Evolutionary conservation across 1,284 basidiomycete species (phyloP), one percentile per base, ranked within the genome.

Genomic region (Leccinum pallidistipes): DNA sequence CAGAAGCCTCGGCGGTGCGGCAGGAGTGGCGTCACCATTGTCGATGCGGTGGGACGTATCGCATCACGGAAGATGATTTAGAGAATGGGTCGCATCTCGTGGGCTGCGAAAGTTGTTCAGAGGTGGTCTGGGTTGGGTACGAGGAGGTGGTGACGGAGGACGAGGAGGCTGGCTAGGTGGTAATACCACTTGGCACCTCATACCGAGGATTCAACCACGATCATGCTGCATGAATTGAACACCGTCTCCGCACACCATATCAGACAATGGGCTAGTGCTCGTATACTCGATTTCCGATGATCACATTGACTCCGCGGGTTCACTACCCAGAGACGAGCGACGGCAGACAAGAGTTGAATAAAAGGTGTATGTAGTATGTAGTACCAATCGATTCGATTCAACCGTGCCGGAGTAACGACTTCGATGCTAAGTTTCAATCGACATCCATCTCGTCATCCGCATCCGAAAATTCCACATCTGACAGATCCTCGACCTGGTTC

Each of bases 61-160:
- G 66, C 29, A 84, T 92, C 56, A 79, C 77, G 0, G 80, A 82
- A 62, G 71, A 67, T 1, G 81, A 87, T 60, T 80, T 92, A 78
- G 88, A 92, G 64, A 74, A 75, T 1, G 90, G 84, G 11, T 76
- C 78, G 49, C 90, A 92, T 73, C 77, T 92, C 11, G 76, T 90
- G 9, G 85, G 81, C 1, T 92, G 91, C 66, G 81, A 76, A 60
- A 83, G 82, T 59, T 92, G 90, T 69, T 92, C 91, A 14, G 91
- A 92, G 73, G 83, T 83, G 5, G 78, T 92, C 2, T 92, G 90
- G 88, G 86, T 86, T 18, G 90, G 91, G 3, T 92, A 91, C 67
- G 86, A 78, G 8, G 86, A 78, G 8, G 80, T 78, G n/a, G 45
- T 29, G 21, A 58, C 36, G 18, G 64, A 57, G 24, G 63, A 61